These are phyloP conservation scores for Rhodamnia argentea DNA, from an alignment of 345 rosid species.

Conservation along the genomic window DNA sequence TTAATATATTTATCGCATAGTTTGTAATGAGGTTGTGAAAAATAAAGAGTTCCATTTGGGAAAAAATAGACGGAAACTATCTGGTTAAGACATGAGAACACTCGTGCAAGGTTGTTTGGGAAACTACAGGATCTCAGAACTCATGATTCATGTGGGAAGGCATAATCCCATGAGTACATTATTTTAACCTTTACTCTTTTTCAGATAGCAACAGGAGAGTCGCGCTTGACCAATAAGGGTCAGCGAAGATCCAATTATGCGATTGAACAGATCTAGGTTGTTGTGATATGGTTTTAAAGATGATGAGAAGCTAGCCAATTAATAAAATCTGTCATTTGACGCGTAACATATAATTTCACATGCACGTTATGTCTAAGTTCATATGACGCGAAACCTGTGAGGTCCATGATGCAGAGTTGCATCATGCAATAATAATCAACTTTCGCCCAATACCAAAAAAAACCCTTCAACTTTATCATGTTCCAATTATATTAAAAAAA, in stretches of 20 bases:
- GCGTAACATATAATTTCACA: neutral
- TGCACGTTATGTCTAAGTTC: neutral
- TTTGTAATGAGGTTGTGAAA: too few relatives aligned
- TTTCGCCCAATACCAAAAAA: too few relatives aligned
- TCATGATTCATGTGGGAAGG: neutral
- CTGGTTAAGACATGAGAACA: too few relatives aligned
- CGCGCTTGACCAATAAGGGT: too few relatives aligned
- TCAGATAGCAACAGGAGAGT: too few relatives aligned
- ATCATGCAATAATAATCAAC: neutral
- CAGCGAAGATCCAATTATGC: too few relatives aligned
- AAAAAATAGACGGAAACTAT: neutral
- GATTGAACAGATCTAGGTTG: too few relatives aligned
- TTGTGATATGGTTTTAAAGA: neutral
- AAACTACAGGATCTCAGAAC: neutral
- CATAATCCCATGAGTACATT: neutral
- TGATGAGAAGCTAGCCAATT: neutral
- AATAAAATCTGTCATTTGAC: too few relatives aligned
- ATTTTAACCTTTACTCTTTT: neutral
- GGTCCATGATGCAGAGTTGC: neutral
- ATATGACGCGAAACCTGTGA: neutral
- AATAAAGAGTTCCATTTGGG: neutral
- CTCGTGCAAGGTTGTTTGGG: too few relatives aligned
- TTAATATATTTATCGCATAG: too few relatives aligned
- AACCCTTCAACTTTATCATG: too few relatives aligned
- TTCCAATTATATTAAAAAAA: too few relatives aligned